A percentile compares a stretch with the other conserved stretches of the same genome.
Evolutionary conservation across 2,329 filamentous ascomycete genomes (phyloP).

Genomic region (Neofusicoccum sp.): DNA sequence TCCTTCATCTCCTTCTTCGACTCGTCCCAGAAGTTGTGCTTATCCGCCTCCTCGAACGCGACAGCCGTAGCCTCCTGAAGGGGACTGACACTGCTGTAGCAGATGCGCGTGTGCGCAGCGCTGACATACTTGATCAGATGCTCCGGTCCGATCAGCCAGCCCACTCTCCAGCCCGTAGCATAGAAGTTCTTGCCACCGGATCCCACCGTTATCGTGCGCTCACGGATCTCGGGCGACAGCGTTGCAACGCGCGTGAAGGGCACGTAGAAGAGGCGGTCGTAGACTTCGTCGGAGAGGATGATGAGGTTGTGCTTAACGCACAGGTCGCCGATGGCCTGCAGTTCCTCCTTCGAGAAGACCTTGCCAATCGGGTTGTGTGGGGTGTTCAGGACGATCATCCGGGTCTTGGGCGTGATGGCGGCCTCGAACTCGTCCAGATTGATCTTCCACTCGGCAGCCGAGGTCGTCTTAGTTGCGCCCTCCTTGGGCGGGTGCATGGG

Average conservation of each 20-base stretch:
- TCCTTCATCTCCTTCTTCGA: slow-evolving; percentile 82
- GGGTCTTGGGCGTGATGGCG: slow-evolving; percentile 80
- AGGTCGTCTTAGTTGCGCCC: slow-evolving; percentile 75
- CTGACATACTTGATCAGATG: slow-evolving; percentile 88
- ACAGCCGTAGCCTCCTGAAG: slow-evolving; percentile 93
- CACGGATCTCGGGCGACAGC: slow-evolving; percentile 83
- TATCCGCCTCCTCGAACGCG: slow-evolving; percentile 87
- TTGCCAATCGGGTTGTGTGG: slow-evolving; percentile 97
- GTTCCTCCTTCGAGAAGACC: slow-evolving; percentile 81
- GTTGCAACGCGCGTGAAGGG: slow-evolving; percentile 93
- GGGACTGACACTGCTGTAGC: slow-evolving; percentile 89
- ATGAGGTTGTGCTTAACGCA: slow-evolving; percentile 93
- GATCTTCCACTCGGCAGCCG: slow-evolving; percentile 83
- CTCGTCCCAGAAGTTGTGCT: slow-evolving; percentile 81
- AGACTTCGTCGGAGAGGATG: slow-evolving; percentile 72
- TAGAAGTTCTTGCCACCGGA: slow-evolving; percentile 99
- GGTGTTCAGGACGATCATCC: slow-evolving; percentile 92
- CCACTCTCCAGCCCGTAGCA: slow-evolving; percentile 93
- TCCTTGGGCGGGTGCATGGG: slow-evolving; percentile 86
- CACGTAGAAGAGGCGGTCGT: slow-evolving; percentile 91
- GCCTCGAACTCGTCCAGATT: slow-evolving; percentile 79
- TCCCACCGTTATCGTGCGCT: slow-evolving; percentile 86
- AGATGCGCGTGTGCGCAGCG: slow-evolving; percentile 92
- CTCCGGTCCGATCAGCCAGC: slow-evolving; percentile 88
- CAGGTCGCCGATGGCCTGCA: slow-evolving; percentile 79